Evolutionary conservation across 805 yeast species (phyloP).

Genomic region (Candida vartiovaarae): DNA sequence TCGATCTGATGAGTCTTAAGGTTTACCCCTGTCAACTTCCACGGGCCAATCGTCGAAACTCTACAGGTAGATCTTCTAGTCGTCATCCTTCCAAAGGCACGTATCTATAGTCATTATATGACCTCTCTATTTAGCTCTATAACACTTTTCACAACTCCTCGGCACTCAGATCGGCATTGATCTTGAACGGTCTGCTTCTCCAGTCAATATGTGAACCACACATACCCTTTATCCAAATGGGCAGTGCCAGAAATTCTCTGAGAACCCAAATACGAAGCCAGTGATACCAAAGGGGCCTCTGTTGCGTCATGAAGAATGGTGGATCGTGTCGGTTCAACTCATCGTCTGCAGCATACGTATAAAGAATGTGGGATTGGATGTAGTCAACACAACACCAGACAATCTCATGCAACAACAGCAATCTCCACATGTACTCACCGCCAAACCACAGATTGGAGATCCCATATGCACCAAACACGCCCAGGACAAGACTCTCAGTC

Average conservation of each 20-base stretch:
- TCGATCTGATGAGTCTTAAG: too few relatives aligned
- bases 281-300: slow-evolving; percentile 2
- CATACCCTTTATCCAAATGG: slow-evolving; percentile 81
- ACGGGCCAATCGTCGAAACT: too few relatives aligned
- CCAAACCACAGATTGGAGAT: slow-evolving; percentile 38
- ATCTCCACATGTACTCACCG: slow-evolving; percentile 26
- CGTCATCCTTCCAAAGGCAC: too few relatives aligned
- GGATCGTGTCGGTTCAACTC: slow-evolving; percentile 5
- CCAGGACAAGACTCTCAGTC: slow-evolving; percentile 69
- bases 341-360: slow-evolving; percentile 23
- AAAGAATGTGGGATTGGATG: slow-evolving; percentile 44
- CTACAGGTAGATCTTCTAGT: too few relatives aligned
- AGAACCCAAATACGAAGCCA: slow-evolving; percentile 49
- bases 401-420: slow-evolving; percentile 45
- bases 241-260: slow-evolving; percentile 71
- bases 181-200: slow-evolving; percentile 72
- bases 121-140: neutral
- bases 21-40: too few relatives aligned
- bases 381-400: slow-evolving; percentile 65
- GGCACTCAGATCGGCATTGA: slow-evolving; percentile 69
- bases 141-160: slow-evolving; percentile 38
- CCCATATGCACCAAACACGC: slow-evolving; percentile 58
- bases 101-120: neutral
- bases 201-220: slow-evolving; percentile 68
- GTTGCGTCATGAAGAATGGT: slow-evolving; percentile 25